Conservation (phyloP, 108 stramenopile species). For the Cafeteria roenbergensis region DNA sequence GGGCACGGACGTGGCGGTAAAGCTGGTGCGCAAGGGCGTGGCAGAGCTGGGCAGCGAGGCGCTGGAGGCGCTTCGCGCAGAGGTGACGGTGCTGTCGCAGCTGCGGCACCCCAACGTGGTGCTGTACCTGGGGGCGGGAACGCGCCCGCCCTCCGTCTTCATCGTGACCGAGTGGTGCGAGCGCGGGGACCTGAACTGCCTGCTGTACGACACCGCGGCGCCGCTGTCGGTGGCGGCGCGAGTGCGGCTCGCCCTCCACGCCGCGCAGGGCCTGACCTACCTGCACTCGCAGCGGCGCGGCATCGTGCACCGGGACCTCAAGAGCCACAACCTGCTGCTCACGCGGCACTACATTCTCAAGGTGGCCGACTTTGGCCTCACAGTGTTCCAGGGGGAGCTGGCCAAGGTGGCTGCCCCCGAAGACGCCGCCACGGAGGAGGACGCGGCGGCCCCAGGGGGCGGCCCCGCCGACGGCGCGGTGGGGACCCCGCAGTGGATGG, state of each 20-base stretch:
- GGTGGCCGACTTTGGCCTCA: constrained; percentile 82
- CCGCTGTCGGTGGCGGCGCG: constrained; percentile 49
- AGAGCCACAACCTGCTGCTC: constrained; percentile 69
- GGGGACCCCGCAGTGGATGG: constrained; percentile 89
- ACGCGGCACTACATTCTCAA: constrained; percentile 72
- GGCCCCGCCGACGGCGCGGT: not conserved
- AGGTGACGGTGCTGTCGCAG: constrained; percentile 34
- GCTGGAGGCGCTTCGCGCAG: constrained; percentile 1
- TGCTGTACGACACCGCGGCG: constrained; percentile 55
- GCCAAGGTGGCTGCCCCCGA: not conserved
- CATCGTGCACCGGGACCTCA: constrained; percentile 80
- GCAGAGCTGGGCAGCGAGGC: not conserved
- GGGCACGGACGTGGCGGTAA: constrained; percentile 22
- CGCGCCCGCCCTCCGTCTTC: constrained; percentile 56
- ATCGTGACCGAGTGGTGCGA: constrained; percentile 72
- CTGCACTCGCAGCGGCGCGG: constrained; percentile 70
- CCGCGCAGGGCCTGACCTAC: constrained; percentile 81
- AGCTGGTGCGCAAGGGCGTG: constrained; percentile 7
- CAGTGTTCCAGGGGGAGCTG: constrained; percentile 49
- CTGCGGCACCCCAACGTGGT: constrained; percentile 86
- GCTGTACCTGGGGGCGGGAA: constrained; percentile 78
- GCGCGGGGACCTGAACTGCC: constrained; percentile 68
- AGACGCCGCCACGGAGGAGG: not conserved
- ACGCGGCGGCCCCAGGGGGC: not conserved
- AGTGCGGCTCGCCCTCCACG: constrained; percentile 53